Evolutionary conservation across 2,329 filamentous ascomycete genomes (phyloP).

Genomic region (Hypomyces rosellus): DNA sequence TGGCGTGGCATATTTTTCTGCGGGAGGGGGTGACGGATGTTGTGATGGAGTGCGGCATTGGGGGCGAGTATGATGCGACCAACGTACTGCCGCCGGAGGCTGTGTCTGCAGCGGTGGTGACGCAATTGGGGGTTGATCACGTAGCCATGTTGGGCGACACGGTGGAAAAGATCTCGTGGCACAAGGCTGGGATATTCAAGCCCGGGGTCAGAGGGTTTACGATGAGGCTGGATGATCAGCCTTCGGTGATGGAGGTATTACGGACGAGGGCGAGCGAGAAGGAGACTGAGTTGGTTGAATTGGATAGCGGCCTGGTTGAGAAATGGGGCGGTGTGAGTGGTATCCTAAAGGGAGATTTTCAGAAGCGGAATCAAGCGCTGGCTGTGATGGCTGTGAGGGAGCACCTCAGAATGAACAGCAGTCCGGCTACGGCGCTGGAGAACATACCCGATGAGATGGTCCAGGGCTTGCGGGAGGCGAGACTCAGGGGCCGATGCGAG

Average conservation of each 20-base stretch:
- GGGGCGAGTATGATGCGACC: constrained; percentile 87
- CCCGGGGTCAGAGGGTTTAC: constrained; percentile 38
- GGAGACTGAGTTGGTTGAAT: constrained; percentile 36
- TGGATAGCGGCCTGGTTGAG: constrained; percentile 32
- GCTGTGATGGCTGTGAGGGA: constrained; percentile 50
- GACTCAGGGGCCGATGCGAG: constrained; percentile 73
- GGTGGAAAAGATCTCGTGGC: constrained; percentile 78
- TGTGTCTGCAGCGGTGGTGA: constrained; percentile 66
- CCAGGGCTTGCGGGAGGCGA: constrained; percentile 59
- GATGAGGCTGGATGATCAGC: constrained; percentile 19
- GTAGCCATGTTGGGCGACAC: constrained; percentile 72
- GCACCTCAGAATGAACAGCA: constrained; percentile 40
- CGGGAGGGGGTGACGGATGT: constrained; percentile 69
- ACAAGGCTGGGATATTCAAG: constrained; percentile 87
- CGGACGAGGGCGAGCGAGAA: constrained; percentile 54
- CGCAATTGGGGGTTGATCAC: constrained; percentile 81
- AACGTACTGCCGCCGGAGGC: constrained; percentile 64
- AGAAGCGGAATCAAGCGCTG: constrained; percentile 53
- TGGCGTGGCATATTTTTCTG: constrained; percentile 81
- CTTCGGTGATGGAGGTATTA: constrained; percentile 46
- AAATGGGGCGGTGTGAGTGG: constrained; percentile 37
- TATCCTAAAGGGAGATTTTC: constrained; percentile 44
- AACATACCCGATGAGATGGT: constrained; percentile 42
- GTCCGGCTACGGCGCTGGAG: constrained; percentile 17
- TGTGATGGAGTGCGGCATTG: constrained; percentile 89